Conservation (phyloP, 1,139 yeast species). For the Lodderomyces beijingensis region DNA sequence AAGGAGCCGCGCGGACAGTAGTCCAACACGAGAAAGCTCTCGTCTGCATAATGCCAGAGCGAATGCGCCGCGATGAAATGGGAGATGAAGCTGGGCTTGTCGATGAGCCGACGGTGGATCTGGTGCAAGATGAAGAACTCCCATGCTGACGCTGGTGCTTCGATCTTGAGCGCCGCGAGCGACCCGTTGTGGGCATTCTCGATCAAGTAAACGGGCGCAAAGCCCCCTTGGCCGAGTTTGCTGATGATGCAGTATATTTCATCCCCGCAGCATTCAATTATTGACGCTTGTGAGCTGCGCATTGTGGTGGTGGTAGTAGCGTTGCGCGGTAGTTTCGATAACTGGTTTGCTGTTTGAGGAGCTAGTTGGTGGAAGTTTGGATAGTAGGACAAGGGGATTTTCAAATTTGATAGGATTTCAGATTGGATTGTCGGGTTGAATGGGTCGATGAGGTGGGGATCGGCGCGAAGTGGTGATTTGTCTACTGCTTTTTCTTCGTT, state of each 20-base stretch:
- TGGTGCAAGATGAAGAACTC: slow-evolving; percentile 71
- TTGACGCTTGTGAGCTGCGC: slow-evolving; percentile 19
- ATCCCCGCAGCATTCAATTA: slow-evolving; percentile 47
- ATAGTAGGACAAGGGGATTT: slow-evolving; percentile 24
- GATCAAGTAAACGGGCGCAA: slow-evolving; percentile 72
- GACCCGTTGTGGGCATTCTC: slow-evolving; percentile 57
- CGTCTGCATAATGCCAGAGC: slow-evolving; percentile 61
- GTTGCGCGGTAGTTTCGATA: background rate
- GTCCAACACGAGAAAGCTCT: slow-evolving; percentile 68
- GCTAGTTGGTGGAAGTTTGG: slow-evolving; percentile 25
- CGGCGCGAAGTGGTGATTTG: slow-evolving; percentile 1
- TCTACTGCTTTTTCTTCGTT: slow-evolving; percentile 2
- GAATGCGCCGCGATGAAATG: slow-evolving; percentile 43
- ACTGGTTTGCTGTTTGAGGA: background rate
- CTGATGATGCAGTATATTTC: slow-evolving; percentile 54
- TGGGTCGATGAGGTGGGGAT: slow-evolving; percentile 9
- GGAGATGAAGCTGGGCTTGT: slow-evolving; percentile 2
- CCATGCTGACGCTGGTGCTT: slow-evolving; percentile 72
- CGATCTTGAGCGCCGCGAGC: slow-evolving; percentile 68
- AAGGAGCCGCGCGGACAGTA: slow-evolving; percentile 73
- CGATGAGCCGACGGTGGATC: slow-evolving; percentile 37
- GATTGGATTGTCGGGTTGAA: slow-evolving; percentile 23
- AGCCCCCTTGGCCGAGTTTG: slow-evolving; percentile 77
- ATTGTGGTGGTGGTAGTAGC: background rate
- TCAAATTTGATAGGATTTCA: slow-evolving; percentile 20